phyloP scores from a whole-genome alignment of 495 filamentous ascomycete genomes.

The Niebla homalea region DNA sequence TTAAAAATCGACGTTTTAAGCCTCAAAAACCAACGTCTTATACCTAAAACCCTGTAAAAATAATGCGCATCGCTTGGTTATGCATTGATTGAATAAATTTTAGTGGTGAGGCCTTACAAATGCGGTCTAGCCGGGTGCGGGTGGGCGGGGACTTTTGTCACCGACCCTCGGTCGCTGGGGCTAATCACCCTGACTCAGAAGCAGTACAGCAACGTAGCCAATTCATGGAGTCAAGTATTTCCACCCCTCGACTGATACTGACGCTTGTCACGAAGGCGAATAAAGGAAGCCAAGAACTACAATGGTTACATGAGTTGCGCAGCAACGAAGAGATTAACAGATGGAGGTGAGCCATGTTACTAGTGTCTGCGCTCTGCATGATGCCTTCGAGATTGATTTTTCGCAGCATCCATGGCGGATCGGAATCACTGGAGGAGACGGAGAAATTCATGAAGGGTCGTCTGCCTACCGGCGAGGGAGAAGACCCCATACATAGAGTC shows the following conservation, averaged over 20 bases:
- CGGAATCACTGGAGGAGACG: background rate
- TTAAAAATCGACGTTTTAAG: no score
- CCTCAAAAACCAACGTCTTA: no score
- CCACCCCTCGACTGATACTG: background rate
- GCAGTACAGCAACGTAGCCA: no score
- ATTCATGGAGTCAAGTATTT: background rate
- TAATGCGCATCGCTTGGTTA: no score
- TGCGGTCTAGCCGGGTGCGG: no score
- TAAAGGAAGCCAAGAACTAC: background rate
- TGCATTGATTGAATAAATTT: no score
- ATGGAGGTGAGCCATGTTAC: background rate
- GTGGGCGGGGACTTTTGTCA: no score
- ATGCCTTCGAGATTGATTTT: background rate
- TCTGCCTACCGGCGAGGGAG: background rate
- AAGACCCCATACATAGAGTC: background rate
- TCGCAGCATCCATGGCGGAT: background rate
- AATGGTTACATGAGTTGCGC: background rate
- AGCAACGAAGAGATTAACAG: background rate
- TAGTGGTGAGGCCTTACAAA: no score
- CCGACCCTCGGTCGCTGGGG: no score
- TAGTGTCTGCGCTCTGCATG: background rate
- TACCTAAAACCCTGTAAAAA: no score
- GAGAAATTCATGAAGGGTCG: background rate
- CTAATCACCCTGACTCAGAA: no score
- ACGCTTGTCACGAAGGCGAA: background rate